A percentile compares a stretch with the other conserved stretches of the same genome.
phyloP scores from a whole-genome alignment of 306 rosid genomes.

The Calophaca sinica region DNA sequence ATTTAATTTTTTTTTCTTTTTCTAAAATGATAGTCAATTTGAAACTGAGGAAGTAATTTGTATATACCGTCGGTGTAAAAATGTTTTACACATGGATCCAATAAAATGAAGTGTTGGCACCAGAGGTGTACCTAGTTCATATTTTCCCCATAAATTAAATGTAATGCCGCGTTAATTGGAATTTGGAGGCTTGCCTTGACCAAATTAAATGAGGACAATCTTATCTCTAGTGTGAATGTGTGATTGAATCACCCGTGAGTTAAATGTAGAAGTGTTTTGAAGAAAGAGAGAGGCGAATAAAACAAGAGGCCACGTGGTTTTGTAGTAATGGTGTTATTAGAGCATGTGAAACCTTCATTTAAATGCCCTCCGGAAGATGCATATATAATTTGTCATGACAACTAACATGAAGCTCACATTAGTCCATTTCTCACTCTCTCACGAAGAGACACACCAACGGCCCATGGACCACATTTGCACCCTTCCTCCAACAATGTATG shows the following conservation, averaged over 20 bases:
- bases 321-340: slow-evolving; percentile 71
- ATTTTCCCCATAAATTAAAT: too few relatives aligned
- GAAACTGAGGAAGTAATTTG: too few relatives aligned
- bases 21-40: too few relatives aligned
- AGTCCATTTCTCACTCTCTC: slow-evolving; percentile 59
- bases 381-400: slow-evolving; percentile 52
- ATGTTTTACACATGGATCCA: too few relatives aligned
- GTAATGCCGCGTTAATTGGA: too few relatives aligned
- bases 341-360: slow-evolving; percentile 84
- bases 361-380: slow-evolving; percentile 52
- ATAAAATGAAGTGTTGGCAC: too few relatives aligned
- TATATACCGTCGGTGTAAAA: too few relatives aligned
- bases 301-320: slow-evolving; percentile 69
- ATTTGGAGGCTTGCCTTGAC: background rate
- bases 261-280: slow-evolving; percentile 36
- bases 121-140: too few relatives aligned
- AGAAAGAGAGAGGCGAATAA: slow-evolving; percentile 43
- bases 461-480: slow-evolving; percentile 61
- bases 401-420: slow-evolving; percentile 90
- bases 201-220: slow-evolving; percentile 19
- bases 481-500: slow-evolving; percentile 60
- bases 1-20: too few relatives aligned
- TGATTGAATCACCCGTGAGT: slow-evolving; percentile 34
- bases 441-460: slow-evolving; percentile 60
- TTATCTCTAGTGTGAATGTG: background rate